Evolutionary conservation across 2,329 filamentous ascomycete genomes (phyloP), one percentile per base, ranked within the genome.

Genomic region (Didymella pomorum): DNA sequence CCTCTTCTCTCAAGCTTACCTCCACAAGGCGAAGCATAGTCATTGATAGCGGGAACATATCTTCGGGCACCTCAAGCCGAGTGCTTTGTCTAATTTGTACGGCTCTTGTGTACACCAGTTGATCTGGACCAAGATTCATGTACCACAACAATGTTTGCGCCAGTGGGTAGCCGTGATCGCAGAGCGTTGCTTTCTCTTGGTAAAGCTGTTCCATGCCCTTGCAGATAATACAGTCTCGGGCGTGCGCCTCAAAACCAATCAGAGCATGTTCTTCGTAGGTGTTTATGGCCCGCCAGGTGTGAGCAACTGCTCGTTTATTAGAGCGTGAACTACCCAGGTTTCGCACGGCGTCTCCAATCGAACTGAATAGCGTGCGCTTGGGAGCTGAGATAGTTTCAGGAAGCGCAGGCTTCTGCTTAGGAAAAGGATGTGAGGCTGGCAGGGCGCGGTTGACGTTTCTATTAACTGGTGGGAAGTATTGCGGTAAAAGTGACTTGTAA

Each of bases 401-500:
- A 9, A 33, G 33, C 4, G 25, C 28, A 5, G 42, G 28, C 14
- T n/a, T 20, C 29, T 47, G 18, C 26, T 37, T 43, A 25, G 42
- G 11, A 12, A 21, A 41, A 16, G 37, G 56, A 4, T 54, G 55
- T 4, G 25, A 31, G 9, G 46, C 28, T 18, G 61, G 53, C n/a
- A 61, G 28, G 1, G 56, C 58, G 54, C 58, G 55, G 55, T 63
- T 45, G 42, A 63, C 25, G 16, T 64, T 64, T 39, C 61, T 10
- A 6, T 68, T 61, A 1, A 63, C 28, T 11, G 71, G 67, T 14
- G 73, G 73, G 29, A 76, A 75, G 60, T 71, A 74, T 0, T 71
- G 45, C 2, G 72, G 73, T 14, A 76, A 35, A 12, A 76, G 58
- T 21, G 65, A 66, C 45, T 69, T 73, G 62, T 76, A 77, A 2